These are phyloP conservation scores for Ogataea corticis DNA, from an alignment of 805 yeast species.

Conservation along the genomic window DNA sequence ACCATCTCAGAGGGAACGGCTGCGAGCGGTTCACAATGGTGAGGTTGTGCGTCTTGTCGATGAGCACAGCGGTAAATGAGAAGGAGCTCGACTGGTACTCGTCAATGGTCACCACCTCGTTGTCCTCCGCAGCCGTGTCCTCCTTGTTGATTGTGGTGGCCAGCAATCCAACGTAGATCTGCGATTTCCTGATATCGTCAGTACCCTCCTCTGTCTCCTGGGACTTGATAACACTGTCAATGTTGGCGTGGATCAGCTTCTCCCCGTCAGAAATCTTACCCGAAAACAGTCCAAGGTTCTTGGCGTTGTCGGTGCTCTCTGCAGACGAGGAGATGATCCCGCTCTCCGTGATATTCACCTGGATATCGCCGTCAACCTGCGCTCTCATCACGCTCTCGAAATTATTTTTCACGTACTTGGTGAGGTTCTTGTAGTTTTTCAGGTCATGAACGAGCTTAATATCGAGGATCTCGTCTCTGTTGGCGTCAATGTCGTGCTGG, in stretches of 20 bases:
- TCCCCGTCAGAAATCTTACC: constrained; percentile 85
- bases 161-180: constrained; percentile 34
- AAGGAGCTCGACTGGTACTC: constrained; percentile 56
- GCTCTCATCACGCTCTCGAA: constrained; percentile 61
- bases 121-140: constrained; percentile 21
- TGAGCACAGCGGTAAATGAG: constrained; percentile 71
- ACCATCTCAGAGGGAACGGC: constrained; percentile 89
- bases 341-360: constrained; percentile 56
- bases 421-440: constrained; percentile 50
- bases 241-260: constrained; percentile 82
- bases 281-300: constrained; percentile 65
- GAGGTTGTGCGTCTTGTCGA: constrained; percentile 78
- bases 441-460: constrained; percentile 70
- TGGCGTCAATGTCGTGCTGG: constrained; percentile 33
- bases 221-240: constrained; percentile 63
- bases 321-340: constrained; percentile 37
- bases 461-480: constrained; percentile 53
- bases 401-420: constrained; percentile 48
- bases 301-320: constrained; percentile 28
- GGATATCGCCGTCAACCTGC: constrained; percentile 79
- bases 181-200: constrained; percentile 22
- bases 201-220: constrained; percentile 5
- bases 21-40: constrained; percentile 79
- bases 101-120: constrained; percentile 43
- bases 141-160: constrained; percentile 31